phyloP scores from a whole-genome alignment of 2,329 filamentous ascomycete species.

The Aspergillus pseudonomiae region DNA sequence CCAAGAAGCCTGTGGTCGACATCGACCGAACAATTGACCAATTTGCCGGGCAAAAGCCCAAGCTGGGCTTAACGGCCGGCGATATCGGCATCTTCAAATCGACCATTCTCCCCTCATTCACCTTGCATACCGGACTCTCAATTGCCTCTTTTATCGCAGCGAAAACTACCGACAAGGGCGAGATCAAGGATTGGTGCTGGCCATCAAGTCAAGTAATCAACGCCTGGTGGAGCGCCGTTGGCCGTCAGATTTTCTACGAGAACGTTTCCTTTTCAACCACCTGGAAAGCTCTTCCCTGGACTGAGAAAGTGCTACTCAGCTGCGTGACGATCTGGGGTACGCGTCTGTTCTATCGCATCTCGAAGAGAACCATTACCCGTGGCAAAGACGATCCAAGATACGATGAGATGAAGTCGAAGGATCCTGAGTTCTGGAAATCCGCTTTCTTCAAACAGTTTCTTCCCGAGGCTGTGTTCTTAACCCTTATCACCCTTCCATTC shows the following conservation, averaged over 20 bases:
- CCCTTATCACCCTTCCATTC: conserved; percentile 60
- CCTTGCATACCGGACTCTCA: conserved; percentile 56
- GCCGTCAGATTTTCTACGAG: conserved; percentile 52
- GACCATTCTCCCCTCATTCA: conserved; percentile 58
- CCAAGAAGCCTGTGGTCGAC: conserved; percentile 15
- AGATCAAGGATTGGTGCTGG: conserved; percentile 65
- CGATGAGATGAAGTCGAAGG: conserved; percentile 50
- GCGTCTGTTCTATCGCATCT: conserved; percentile 59
- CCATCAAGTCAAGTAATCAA: conserved; percentile 58
- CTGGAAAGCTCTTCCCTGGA: conserved; percentile 53
- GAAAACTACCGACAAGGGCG: conserved; percentile 57
- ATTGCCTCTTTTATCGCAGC: conserved; percentile 56
- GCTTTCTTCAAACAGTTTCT: conserved; percentile 59
- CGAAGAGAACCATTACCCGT: conserved; percentile 51
- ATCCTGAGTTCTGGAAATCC: conserved; percentile 61
- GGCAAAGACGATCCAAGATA: conserved; percentile 62
- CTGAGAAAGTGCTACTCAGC: conserved; percentile 58
- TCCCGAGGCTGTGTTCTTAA: conserved; percentile 61
- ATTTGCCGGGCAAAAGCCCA: neutral
- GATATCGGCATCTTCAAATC: conserved; percentile 57
- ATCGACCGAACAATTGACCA: conserved; percentile 10
- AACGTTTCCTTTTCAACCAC: conserved; percentile 52
- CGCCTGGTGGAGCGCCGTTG: conserved; percentile 64
- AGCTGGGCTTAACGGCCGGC: conserved; percentile 12
- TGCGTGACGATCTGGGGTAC: conserved; percentile 62